Percentiles rank a stretch among this genome's conserved stretches.
These are phyloP conservation scores for Neospermospora avenae DNA, from an alignment of 2,329 filamentous ascomycete species.

Conservation along the genomic window DNA sequence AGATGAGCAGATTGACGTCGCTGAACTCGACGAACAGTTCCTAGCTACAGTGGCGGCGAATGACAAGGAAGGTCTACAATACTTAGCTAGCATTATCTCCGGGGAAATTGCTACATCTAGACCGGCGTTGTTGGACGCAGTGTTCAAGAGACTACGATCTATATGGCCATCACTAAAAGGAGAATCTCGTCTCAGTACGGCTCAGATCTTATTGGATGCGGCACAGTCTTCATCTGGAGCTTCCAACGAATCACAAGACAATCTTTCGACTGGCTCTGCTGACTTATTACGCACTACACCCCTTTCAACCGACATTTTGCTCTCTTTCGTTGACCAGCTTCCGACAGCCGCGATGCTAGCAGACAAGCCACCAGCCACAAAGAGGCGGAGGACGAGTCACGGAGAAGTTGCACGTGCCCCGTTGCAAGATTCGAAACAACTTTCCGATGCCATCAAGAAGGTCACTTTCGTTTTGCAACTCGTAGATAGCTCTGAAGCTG, in stretches of 20 bases:
- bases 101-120: slow-evolving; percentile 43
- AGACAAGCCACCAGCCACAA: slow-evolving; percentile 68
- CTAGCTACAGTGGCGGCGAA: slow-evolving; percentile 51
- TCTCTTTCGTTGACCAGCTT: slow-evolving; percentile 69
- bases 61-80: slow-evolving; percentile 54
- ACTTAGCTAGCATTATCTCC: slow-evolving; percentile 49
- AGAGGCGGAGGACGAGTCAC: slow-evolving; percentile 75
- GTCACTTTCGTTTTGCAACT: slow-evolving; percentile 87
- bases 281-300: slow-evolving; percentile 70
- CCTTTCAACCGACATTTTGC: slow-evolving; percentile 70
- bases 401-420: slow-evolving; percentile 61
- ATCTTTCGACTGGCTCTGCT: slow-evolving; percentile 57
- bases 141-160: slow-evolving; percentile 65
- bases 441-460: slow-evolving; percentile 66
- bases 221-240: slow-evolving; percentile 44
- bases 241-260: slow-evolving; percentile 27
- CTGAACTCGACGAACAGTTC: slow-evolving; percentile 50
- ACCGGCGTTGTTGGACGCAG: slow-evolving; percentile 54
- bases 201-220: slow-evolving; percentile 60
- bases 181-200: slow-evolving; percentile 56
- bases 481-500: slow-evolving; percentile 75
- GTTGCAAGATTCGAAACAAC: slow-evolving; percentile 60
- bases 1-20: slow-evolving; percentile 45
- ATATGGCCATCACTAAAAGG: slow-evolving; percentile 73
- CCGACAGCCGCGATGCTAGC: slow-evolving; percentile 71